A percentile compares a stretch with the other conserved stretches of the same genome.
Conservation (phyloP, 768 basidiomycete genomes). For the Auricularia cornea region DNA sequence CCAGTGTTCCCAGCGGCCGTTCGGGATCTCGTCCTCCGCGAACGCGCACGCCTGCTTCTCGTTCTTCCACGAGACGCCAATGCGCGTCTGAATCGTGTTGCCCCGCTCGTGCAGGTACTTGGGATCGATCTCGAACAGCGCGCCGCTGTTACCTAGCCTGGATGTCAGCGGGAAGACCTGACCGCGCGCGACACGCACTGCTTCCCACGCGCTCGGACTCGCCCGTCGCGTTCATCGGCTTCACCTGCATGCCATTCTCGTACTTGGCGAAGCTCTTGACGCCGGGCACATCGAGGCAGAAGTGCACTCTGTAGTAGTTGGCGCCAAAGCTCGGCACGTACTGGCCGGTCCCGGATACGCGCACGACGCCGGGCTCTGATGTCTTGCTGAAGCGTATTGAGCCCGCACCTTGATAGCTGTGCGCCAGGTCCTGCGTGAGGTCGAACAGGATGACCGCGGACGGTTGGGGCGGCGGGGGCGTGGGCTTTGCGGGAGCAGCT, state of each 20-base stretch:
- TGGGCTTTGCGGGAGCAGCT: background rate
- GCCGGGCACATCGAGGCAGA: constrained; percentile 9
- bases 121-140: background rate
- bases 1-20: background rate
- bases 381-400: background rate
- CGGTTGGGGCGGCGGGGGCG: background rate
- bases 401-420: constrained; percentile 9
- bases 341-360: constrained; percentile 8
- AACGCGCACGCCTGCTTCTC: constrained; percentile 8
- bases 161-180: too few species aligned
- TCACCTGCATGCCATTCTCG: background rate
- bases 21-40: constrained; percentile 11
- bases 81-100: constrained; percentile 6
- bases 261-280: background rate
- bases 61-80: constrained; percentile 12
- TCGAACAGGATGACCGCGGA: constrained; percentile 8
- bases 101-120: background rate
- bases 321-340: constrained; percentile 10
- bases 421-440: constrained; percentile 8
- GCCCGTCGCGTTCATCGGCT: background rate
- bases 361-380: constrained; percentile 1
- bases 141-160: background rate
- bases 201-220: too few species aligned
- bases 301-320: constrained; percentile 10
- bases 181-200: too few species aligned